A percentile compares a stretch with the other conserved stretches of the same genome.
phyloP scores from a whole-genome alignment of 1,284 basidiomycete genomes.

The Marasmius tenuissimus region DNA sequence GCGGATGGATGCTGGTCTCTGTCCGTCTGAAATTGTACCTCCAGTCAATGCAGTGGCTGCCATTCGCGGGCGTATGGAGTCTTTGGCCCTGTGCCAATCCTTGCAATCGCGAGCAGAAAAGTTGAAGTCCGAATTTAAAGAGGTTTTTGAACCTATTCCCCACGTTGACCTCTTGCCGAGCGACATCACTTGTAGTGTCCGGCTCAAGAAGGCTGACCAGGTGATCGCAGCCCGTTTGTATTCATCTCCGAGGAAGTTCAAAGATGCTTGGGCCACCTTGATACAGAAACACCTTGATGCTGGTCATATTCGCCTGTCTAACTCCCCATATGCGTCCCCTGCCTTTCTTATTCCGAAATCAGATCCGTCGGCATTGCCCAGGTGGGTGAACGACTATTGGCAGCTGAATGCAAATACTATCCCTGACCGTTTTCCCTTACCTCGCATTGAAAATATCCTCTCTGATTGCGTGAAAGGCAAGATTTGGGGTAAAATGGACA shows the following conservation, averaged over 20 bases:
- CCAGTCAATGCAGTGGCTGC: slow-evolving; percentile 10
- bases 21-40: background rate
- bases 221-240: slow-evolving; percentile 19
- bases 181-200: slow-evolving; percentile 24
- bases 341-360: slow-evolving; percentile 32
- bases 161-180: slow-evolving; percentile 19
- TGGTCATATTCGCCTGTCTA: slow-evolving; percentile 25
- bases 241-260: slow-evolving; percentile 23
- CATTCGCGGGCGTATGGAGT: slow-evolving; percentile 13
- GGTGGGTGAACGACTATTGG: slow-evolving; percentile 37
- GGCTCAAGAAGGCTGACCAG: slow-evolving; percentile 23
- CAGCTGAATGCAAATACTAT: slow-evolving; percentile 23
- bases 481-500: slow-evolving; percentile 33
- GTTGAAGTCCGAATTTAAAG: background rate
- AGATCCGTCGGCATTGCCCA: slow-evolving; percentile 27
- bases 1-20: no score
- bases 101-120: background rate
- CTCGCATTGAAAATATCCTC: slow-evolving; percentile 29
- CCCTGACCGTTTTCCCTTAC: slow-evolving; percentile 23
- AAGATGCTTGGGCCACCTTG: slow-evolving; percentile 23
- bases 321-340: slow-evolving; percentile 24
- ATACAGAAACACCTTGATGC: slow-evolving; percentile 25
- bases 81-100: slow-evolving; percentile 4
- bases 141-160: slow-evolving; percentile 12
- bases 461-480: slow-evolving; percentile 24